Evolutionary conservation across 2,329 filamentous ascomycete species (phyloP).

Genomic region (Beauveria rudraprayagi): DNA sequence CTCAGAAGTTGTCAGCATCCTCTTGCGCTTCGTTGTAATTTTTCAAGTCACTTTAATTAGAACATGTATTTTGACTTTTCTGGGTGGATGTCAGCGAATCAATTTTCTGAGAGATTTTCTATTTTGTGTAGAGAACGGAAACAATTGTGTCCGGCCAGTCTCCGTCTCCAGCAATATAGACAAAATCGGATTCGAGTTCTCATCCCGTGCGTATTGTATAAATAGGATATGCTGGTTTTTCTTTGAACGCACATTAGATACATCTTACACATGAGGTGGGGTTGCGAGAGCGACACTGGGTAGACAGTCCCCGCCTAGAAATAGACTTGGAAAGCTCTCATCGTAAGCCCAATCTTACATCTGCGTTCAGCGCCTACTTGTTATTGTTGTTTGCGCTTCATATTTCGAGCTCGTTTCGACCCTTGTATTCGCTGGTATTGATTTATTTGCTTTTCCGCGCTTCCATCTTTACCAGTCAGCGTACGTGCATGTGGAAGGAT

Average conservation of each 20-base stretch:
- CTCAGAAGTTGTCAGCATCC: not conserved
- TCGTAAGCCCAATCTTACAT: conserved; percentile 1
- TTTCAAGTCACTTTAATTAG: not conserved
- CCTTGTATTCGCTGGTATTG: not conserved
- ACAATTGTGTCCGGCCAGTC: no score
- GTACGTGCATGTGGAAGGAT: not conserved
- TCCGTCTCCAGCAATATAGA: no score
- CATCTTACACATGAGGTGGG: not conserved
- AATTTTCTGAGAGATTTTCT: no score
- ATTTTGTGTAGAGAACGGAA: no score
- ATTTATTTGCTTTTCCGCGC: not conserved
- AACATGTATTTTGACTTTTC: no score
- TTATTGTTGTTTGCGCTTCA: not conserved
- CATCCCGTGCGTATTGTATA: not conserved
- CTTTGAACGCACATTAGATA: not conserved
- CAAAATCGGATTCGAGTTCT: no score
- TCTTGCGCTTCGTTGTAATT: not conserved
- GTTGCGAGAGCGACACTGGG: not conserved
- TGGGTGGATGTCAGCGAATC: no score
- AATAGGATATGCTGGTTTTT: not conserved
- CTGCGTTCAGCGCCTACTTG: not conserved
- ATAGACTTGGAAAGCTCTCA: not conserved
- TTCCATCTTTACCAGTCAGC: not conserved
- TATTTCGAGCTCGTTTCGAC: not conserved
- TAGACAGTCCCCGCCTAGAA: not conserved